Percentiles rank a stretch among this genome's conserved stretches.
These are phyloP conservation scores for Trichophyton mentagrophytes DNA, from an alignment of 2,329 filamentous ascomycete species.

Conservation along the genomic window DNA sequence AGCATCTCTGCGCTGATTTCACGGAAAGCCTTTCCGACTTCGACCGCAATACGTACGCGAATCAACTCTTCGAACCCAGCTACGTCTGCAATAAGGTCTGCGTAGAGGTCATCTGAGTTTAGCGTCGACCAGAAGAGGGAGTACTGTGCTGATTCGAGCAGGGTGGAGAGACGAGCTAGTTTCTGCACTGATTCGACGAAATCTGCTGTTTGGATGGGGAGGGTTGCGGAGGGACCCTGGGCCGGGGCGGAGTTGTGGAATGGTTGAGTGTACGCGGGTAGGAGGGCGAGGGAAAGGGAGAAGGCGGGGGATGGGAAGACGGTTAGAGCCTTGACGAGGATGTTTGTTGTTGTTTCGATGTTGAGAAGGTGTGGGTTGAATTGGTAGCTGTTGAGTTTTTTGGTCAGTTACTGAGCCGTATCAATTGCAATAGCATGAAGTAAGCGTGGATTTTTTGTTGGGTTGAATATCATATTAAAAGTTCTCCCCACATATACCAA, in stretches of 20 bases:
- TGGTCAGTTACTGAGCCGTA: not conserved
- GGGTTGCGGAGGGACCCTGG: slow-evolving; percentile 38
- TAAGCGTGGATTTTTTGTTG: too few relatives aligned
- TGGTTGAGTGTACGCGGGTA: slow-evolving; percentile 67
- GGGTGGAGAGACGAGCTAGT: slow-evolving; percentile 67
- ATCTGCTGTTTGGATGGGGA: slow-evolving; percentile 30
- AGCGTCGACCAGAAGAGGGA: slow-evolving; percentile 83
- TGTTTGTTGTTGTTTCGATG: slow-evolving; percentile 95
- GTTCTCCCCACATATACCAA: not conserved
- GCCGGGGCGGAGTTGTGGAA: slow-evolving; percentile 39
- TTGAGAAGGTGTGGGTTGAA: slow-evolving; percentile 97
- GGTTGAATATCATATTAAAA: slow-evolving; percentile 4
- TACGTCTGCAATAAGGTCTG: slow-evolving; percentile 88
- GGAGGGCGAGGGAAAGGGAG: slow-evolving; percentile 82
- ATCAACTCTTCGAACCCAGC: slow-evolving; percentile 90
- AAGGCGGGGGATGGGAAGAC: slow-evolving; percentile 96
- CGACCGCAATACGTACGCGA: slow-evolving; percentile 75
- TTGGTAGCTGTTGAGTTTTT: slow-evolving; percentile 61
- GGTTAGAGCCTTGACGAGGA: slow-evolving; percentile 94
- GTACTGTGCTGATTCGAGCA: slow-evolving; percentile 86
- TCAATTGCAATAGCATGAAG: not conserved
- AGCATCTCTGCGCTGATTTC: slow-evolving; percentile 56
- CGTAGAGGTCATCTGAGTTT: slow-evolving; percentile 88
- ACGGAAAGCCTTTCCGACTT: slow-evolving; percentile 68
- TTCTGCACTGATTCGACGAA: slow-evolving; percentile 83